Conservation (phyloP, 2,329 filamentous ascomycete species). For the Podosphaera xanthii region DNA sequence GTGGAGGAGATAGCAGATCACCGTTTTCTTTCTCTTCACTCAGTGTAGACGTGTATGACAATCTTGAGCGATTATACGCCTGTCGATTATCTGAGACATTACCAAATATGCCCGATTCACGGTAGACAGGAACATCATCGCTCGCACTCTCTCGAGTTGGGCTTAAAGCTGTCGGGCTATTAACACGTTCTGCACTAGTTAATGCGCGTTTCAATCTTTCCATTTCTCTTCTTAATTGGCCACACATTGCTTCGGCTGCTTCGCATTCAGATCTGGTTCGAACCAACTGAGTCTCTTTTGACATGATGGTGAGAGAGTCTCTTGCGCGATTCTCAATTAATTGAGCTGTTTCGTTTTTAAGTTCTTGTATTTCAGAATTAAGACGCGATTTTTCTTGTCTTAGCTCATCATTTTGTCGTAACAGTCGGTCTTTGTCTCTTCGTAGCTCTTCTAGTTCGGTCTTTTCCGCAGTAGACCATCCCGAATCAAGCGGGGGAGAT, state of each 20-base stretch:
- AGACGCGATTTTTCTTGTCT: conserved; percentile 63
- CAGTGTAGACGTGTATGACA: conserved; percentile 40
- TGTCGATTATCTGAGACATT: conserved; percentile 9
- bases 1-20: conserved; percentile 10
- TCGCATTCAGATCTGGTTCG: conserved; percentile 78
- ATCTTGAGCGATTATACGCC: conserved; percentile 13
- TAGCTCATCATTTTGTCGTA: conserved; percentile 55
- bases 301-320: conserved; percentile 88
- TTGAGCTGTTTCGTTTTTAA: conserved; percentile 91
- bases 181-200: conserved; percentile 32
- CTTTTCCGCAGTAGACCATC: conserved; percentile 56
- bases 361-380: conserved; percentile 69
- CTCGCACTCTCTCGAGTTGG: conserved; percentile 24
- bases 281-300: conserved; percentile 92
- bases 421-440: conserved; percentile 56
- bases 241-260: conserved; percentile 65
- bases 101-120: conserved; percentile 21
- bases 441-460: conserved; percentile 85
- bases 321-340: conserved; percentile 93
- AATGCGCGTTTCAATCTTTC: conserved; percentile 82
- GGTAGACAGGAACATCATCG: conserved; percentile 37
- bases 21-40: conserved; percentile 62
- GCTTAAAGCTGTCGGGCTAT: conserved; percentile 16
- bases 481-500: conserved; percentile 13
- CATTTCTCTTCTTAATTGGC: conserved; percentile 66